Evolutionary conservation across 1,284 basidiomycete genomes (phyloP), one percentile per base, ranked within the genome.

Genomic region (Malassezia pachydermatis): DNA sequence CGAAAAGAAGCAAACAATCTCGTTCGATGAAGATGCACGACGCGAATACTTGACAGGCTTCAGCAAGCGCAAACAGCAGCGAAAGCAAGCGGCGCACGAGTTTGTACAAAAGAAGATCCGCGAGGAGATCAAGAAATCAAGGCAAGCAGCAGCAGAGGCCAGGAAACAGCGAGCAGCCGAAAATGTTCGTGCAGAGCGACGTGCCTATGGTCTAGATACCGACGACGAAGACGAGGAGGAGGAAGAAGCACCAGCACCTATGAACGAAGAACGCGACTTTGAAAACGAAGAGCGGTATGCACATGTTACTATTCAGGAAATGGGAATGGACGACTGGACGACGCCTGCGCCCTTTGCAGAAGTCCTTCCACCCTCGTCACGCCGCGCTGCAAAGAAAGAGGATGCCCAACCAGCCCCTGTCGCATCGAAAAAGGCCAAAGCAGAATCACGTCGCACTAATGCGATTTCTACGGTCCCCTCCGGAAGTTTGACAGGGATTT

Each of bases 21-120:
- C 54, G 3, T 70, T 70, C 41, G 66, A 70, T 52, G 67, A 70
- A 13, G 58, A 50, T 36, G 61, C 61, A 9, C 49, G 67, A 19
- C 51, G 55, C 20, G 67, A 70, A 30, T 70, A 57, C 44, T 55
- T 70, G 13, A 68, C 66, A 2, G 67, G 67, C n/a, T 70, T 70
- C 48, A 51, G 54, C 33, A 68, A 67, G 56, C 57, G 67, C 41
- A 70, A 70, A 54, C 55, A 62, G 45, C 60, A 58, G 41, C 54
- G 63, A 32, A 68, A 67, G 45, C 55, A 63, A 45, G 61, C 58
- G 2, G 64, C 65, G 28, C 49, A 63, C 6, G 60, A 57, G 11
- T 58, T 54, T 24, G 55, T 58, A 29, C 59, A 59, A 19, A 48
- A 51, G 17, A 63, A 59, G 51, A 57, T 52, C 28, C 61, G 53